A percentile compares a stretch with the other conserved stretches of the same genome.
These are phyloP conservation scores for Diaporthe nobilis DNA, from an alignment of 2,329 filamentous ascomycete genomes.

Conservation along the genomic window DNA sequence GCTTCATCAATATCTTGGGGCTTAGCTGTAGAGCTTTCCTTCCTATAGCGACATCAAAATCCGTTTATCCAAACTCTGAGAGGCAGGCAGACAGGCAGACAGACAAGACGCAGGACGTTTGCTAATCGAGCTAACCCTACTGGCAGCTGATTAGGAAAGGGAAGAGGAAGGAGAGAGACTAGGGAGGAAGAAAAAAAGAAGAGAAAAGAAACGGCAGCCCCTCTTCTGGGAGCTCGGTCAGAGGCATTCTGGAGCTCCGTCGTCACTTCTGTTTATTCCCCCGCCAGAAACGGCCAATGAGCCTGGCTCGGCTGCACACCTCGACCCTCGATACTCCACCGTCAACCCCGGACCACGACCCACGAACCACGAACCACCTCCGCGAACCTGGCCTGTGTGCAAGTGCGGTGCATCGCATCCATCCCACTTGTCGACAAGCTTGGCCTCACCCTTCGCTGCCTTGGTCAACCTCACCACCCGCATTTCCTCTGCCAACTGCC, in stretches of 20 bases:
- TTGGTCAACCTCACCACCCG: background rate
- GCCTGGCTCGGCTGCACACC: background rate
- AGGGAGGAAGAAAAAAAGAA: background rate
- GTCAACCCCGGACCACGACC: background rate
- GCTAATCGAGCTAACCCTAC: constrained; percentile 7
- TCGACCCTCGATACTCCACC: constrained; percentile 15
- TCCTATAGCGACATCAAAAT: background rate
- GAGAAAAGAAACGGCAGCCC: background rate
- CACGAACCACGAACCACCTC: background rate
- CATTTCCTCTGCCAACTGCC: background rate
- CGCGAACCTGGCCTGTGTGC: constrained; percentile 12
- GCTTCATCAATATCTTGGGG: background rate
- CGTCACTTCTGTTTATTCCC: constrained; percentile 17
- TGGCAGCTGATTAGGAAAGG: constrained; percentile 21
- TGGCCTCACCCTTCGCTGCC: constrained; percentile 11
- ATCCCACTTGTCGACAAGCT: background rate
- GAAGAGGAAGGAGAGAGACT: background rate
- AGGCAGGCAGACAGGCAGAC: background rate
- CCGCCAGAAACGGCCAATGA: constrained; percentile 23
- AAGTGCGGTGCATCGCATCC: background rate
- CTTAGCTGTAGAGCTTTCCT: background rate
- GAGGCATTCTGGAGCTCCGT: background rate
- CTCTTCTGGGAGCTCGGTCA: constrained; percentile 24
- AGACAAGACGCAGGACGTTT: background rate
- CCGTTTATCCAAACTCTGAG: background rate